phyloP scores from a whole-genome alignment of 1,284 basidiomycete genomes.

The Flammula alnicola region DNA sequence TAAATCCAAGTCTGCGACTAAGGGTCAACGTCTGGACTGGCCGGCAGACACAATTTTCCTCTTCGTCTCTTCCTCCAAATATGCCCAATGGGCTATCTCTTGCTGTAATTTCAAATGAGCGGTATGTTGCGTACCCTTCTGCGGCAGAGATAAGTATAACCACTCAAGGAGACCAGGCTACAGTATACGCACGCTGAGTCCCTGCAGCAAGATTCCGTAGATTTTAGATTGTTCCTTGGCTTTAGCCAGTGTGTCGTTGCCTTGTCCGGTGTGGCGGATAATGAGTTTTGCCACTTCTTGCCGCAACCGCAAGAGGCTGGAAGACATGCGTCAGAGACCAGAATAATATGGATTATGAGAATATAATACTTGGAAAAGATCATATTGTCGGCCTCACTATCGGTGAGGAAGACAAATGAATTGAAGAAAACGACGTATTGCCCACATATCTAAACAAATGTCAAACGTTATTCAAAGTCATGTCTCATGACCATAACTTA shows the following conservation, averaged over 20 bases:
- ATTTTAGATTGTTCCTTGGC: constrained; percentile 74
- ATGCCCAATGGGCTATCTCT: constrained; percentile 63
- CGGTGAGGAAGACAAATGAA: constrained; percentile 78
- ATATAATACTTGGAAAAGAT: constrained; percentile 81
- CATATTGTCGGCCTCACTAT: constrained; percentile 90
- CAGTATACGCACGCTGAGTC: constrained; percentile 66
- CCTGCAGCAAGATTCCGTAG: constrained; percentile 80
- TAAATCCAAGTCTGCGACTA: neutral
- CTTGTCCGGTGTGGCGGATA: constrained; percentile 69
- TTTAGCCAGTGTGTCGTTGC: constrained; percentile 63
- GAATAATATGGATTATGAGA: neutral
- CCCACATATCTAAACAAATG: constrained; percentile 49
- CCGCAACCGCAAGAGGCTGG: constrained; percentile 83
- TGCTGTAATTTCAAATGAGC: constrained; percentile 63
- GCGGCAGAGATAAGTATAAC: constrained; percentile 7
- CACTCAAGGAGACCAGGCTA: neutral
- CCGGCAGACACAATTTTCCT: constrained; percentile 55
- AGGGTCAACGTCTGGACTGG: constrained; percentile 21
- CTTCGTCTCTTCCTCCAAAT: constrained; percentile 58
- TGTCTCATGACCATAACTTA: constrained; percentile 39
- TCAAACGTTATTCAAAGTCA: constrained; percentile 7
- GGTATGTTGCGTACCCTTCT: constrained; percentile 56
- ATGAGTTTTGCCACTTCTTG: constrained; percentile 87
- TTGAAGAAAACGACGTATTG: constrained; percentile 82
- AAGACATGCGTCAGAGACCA: constrained; percentile 9